Base-by-base conservation (phyloP, 805 yeast genomes). In the Kluyveromyces aestuarii region DNA sequence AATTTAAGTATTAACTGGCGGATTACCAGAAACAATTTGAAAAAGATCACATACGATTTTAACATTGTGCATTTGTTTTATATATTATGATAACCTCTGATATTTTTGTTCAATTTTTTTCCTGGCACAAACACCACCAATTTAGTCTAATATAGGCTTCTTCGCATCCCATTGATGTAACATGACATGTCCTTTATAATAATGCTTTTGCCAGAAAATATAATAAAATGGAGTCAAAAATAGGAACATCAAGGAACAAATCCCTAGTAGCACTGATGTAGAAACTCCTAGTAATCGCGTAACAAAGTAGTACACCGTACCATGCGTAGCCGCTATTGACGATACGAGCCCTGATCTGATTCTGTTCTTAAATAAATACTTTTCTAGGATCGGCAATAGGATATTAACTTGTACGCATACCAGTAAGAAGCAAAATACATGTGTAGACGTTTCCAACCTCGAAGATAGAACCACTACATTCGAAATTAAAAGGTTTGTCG, bases 391-490 rank as follows among this genome's bases (percentile, higher is more conserved):
- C 9, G 70, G 70, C 16, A 65, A 48, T 1, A 66, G 51, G 8
- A 66, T 57, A 43, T 63, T 64, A 8, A 65, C 45, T 41, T 64
- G 65, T 8, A 65, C 58, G 51, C 66, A 61, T 9, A 59, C 80
- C 40, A 89, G 72, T 40, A 90, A 77, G 61, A 91, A 93, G 55
- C 88, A 81, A 62, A 90, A 90, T 7, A 89, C 99, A 19, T 82
- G 76, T 33, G 82, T 68, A 6, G 91, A 81, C 2, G 91, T 75
- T 9, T 75, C 66, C 21, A 93, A 72, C 54, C 99, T 76, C n/a
- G 96, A 88, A 0, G 98, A 95, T 27, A 93, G 68, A 5, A 93
- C 91, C 17, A 89, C 85, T 1, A 95, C 90, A 52, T 90, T 89
- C 1, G 95, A 81, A 17, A 93, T 69, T 7, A 96, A 79, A 3